Base-by-base conservation (phyloP, 179 eudicot species). In the Camellia oleifera region DNA sequence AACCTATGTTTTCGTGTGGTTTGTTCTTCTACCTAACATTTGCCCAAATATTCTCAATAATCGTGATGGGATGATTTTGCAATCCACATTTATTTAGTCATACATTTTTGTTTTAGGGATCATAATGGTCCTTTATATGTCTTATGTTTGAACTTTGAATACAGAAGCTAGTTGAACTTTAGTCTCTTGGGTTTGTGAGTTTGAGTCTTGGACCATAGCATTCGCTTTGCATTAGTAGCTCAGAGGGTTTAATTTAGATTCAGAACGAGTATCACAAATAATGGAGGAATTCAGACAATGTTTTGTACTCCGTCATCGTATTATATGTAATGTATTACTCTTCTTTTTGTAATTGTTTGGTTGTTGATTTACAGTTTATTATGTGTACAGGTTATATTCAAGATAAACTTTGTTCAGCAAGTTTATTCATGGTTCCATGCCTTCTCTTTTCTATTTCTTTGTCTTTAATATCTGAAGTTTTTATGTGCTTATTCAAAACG, bases 341-440 rank as follows among this genome's bases (percentile, higher is more conserved):
- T 15, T 26, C 40, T 32, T 77, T 12, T 67, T 13, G 8, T 2
- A 7, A 42, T 23, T 9, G 23, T 77, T 66, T 50, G 0, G 13
- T 1, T 4, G 26, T 77, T 50, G 44, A 64, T 48, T 77, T 20
- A 71, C 23, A 13, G 53, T 44, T 4, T 71, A 7, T 50, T 48
- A 2, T 62, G 11, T 77, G 72, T 54, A 65, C 60, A 64, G 77
- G 68, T 75, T 60, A 17, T 60, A 75, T 42, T 42, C 32, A 18
- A 58, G 77, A n/a, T 13, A 32, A 65, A 65, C 42, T 65, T 65
- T 65, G 42, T 40, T 11, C 60, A 4, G 7, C 45, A 58, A 61
- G 60, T 54, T 77, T 46, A 18, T 68, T 68, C 80, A 32, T 67
- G 65, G 74, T 46, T 66, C 71, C 73, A 54, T 53, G 74, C 44